Evolutionary conservation across 257 asterid species (phyloP), one percentile per base, ranked within the genome.

Genomic region (Rubia yunnanensis): DNA sequence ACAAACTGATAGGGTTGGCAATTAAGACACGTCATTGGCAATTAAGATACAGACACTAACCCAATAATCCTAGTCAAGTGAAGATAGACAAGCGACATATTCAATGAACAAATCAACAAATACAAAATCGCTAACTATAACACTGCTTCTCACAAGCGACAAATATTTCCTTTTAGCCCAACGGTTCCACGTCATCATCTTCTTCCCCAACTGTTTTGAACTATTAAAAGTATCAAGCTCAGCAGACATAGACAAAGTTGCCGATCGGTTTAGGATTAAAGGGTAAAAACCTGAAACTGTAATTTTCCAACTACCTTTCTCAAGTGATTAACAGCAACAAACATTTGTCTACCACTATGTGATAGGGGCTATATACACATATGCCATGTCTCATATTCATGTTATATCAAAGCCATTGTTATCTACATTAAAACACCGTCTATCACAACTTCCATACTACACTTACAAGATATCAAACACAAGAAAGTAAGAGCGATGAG

Each of bases 21-120:
- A 38, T 13, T 62, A 58, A 70, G 46, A 52, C 48, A 49, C 34
- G 10, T 48, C 34, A 70, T 27, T 53, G 9, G 61, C 54, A 27
- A 14, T n/a, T 52, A 48, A 70, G 57, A 52, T 14, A 49, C 34
- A 1, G 39, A 22, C 54, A 5, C 38, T 15, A 3, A 36, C 18
- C 56, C 20, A 46, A 48, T 63, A 69, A 31, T 27, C 58, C 57
- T 53, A 23, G 36, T 28, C 38, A 22, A 54, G 49, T 63, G n/a
- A 53, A 11, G 50, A 17, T 26, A n/a, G 57, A 36, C 23, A 24
- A 18, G 2, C 54, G 10, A n/a, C 60, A 53, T 38, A n/a, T 55
- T 38, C 20, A 35, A 50, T 26, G 13, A 39, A 39, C 18, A 48
- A 35, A 8, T 35, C 39, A 30, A 34, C 10, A 60, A 38, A 62